Conservation (phyloP, 495 filamentous ascomycete genomes). For the Cercophora scortea region DNA sequence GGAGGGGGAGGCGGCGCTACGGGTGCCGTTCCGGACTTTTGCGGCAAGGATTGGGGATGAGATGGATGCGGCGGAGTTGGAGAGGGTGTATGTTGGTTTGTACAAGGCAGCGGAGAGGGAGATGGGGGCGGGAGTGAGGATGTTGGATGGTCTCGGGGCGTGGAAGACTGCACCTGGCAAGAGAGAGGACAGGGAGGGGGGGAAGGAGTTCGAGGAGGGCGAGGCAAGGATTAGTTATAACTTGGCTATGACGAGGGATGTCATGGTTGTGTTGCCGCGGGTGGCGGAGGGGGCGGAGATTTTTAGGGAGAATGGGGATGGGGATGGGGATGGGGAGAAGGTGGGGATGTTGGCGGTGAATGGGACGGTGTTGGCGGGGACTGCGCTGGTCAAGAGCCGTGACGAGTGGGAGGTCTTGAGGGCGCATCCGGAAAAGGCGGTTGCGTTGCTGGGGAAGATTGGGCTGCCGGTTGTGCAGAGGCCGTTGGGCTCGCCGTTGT, state of each 20-base stretch:
- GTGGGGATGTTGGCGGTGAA: slow-evolving; percentile 60
- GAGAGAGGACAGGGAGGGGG: slow-evolving; percentile 1
- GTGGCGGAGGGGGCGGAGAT: slow-evolving; percentile 34
- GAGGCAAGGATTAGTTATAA: slow-evolving; percentile 67
- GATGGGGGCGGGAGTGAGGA: background rate
- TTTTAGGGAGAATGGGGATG: background rate
- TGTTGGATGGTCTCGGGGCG: background rate
- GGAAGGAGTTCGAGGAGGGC: slow-evolving; percentile 17
- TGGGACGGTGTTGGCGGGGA: slow-evolving; percentile 73
- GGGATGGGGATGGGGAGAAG: slow-evolving; percentile 20
- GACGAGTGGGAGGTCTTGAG: slow-evolving; percentile 61
- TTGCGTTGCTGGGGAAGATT: slow-evolving; percentile 50
- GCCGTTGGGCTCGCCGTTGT: background rate
- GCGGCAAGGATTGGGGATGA: slow-evolving; percentile 9
- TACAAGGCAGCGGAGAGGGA: slow-evolving; percentile 43
- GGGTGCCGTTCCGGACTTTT: slow-evolving; percentile 18
- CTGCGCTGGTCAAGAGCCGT: slow-evolving; percentile 68
- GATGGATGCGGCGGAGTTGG: slow-evolving; percentile 17
- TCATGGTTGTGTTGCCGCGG: slow-evolving; percentile 65
- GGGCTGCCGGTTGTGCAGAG: slow-evolving; percentile 39
- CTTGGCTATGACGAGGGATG: slow-evolving; percentile 59
- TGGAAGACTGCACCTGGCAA: slow-evolving; percentile 12
- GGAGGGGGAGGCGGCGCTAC: slow-evolving; percentile 15
- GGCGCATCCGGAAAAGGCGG: slow-evolving; percentile 40
- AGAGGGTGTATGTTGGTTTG: slow-evolving; percentile 32